phyloP scores from a whole-genome alignment of 2,329 filamentous ascomycete genomes.

The Penicillium hordei region DNA sequence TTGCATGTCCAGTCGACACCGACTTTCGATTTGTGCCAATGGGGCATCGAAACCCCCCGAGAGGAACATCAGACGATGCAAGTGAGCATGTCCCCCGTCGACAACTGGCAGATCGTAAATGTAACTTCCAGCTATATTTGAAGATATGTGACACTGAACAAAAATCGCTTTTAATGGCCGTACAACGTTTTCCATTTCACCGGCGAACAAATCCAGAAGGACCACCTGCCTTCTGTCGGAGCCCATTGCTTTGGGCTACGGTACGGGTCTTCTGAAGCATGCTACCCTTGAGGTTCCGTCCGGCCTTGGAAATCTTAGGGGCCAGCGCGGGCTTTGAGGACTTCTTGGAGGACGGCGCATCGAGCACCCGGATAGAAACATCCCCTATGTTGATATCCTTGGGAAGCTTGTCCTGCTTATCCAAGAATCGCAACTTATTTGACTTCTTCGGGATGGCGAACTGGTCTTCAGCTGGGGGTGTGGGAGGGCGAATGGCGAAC shows the following conservation, averaged over 20 bases:
- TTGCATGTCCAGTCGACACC: slow-evolving; percentile 4
- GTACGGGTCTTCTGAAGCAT: slow-evolving; percentile 42
- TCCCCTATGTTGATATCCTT: slow-evolving; percentile 53
- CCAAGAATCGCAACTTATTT: slow-evolving; percentile 51
- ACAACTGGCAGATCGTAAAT: not conserved
- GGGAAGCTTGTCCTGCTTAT: slow-evolving; percentile 47
- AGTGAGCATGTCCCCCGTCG: not conserved
- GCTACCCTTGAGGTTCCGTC: slow-evolving; percentile 38
- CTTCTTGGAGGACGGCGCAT: slow-evolving; percentile 34
- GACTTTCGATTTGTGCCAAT: slow-evolving; percentile 10
- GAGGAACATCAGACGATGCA: not conserved
- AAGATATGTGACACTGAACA: slow-evolving; percentile 1
- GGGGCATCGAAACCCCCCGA: not conserved
- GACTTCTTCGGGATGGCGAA: slow-evolving; percentile 30
- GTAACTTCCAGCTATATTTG: not conserved
- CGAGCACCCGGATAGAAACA: slow-evolving; percentile 52
- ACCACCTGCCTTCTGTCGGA: slow-evolving; percentile 40
- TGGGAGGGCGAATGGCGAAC: slow-evolving; percentile 46
- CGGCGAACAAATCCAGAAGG: slow-evolving; percentile 41
- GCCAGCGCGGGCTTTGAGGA: slow-evolving; percentile 42
- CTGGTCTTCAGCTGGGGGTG: slow-evolving; percentile 42
- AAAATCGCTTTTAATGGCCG: not conserved
- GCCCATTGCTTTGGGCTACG: slow-evolving; percentile 34
- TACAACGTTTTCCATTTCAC: slow-evolving; percentile 15
- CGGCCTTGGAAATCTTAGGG: slow-evolving; percentile 47